Evolutionary conservation across 164 flowering plant species (phyloP), one percentile per base, ranked within the genome.

Genomic region (Hamamelis virginiana): DNA sequence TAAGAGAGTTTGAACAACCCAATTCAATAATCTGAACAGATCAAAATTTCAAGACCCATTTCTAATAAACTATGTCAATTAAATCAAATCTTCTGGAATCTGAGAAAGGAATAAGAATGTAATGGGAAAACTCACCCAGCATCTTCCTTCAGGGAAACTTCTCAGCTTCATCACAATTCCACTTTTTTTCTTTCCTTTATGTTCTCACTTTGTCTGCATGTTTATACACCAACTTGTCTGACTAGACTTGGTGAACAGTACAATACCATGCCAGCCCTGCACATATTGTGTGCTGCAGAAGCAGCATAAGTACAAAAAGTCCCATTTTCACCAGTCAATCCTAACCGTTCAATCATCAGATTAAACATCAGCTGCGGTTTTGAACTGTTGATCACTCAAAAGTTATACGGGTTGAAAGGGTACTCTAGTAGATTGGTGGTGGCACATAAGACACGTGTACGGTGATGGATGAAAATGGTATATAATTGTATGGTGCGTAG

Each of bases 211-310:
- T 64, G 51, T 69, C 67, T 43, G 26, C 57, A 65, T 65, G 38
- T 50, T 48, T 33, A 47, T 48, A 65, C 74, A 65, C 74, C 74
- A 65, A 64, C 74, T 45, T 56, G 59, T 65, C 69, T 66, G 74
- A 65, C 74, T 57, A 11, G 26, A 9, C 13, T 46, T 9, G 13
- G 50, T 11, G 4, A 10, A 46, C 13, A 46, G 50, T 2, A 46
- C 0, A 46, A 10, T 46, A 46, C 50, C 4, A 46, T 46, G 50
- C 11, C 50, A 46, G 8, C 38, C 21, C 61, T 62, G 58, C 46
- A 47, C 25, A 21, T 60, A 11, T 27, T 52, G 48, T 21, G 26
- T 28, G 71, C 56, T 68, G n/a, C 64, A 19, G 28, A 19, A 3
- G 19, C 23, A 48, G 44, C 59, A 47, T 9, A 11, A 5, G 9